Base-by-base conservation (phyloP, 805 yeast species). In the Candida patagonica region DNA sequence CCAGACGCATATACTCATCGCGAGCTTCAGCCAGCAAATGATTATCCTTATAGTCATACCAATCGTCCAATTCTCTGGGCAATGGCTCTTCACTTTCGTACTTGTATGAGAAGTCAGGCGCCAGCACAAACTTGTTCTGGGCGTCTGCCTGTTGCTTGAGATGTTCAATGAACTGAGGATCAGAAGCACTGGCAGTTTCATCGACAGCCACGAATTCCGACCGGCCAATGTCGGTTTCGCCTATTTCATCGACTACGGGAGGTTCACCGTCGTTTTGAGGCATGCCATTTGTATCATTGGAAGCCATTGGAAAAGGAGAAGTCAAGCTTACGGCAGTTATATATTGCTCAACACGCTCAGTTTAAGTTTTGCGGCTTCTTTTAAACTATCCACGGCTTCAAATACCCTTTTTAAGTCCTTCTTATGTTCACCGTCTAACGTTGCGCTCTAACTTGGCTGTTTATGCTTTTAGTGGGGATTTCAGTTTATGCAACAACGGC, bases 31-130 rank as follows among this genome's bases (percentile, higher is more conserved):
- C 42, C n/a, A 56, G 36, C 13, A 44, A 24, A 16, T 27, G 37
- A 24, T 45, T 42, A 33, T 55, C 53, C 19, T 41, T 34, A 38
- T 54, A 55, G 2, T 50, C 51, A 46, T 70, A 73, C 77, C 77
- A 72, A 26, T 68, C 67, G 7, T 65, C 61, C 12, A 73, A 37
- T 45, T 76, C 81, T 1, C 55, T 54, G 10, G 45, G 43, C 13
- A 73, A 53, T 1, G 52, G 42, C 9, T 62, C 59, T 1, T 53
- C 49, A 37, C 71, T 74, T 4, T 53, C 35, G 42, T 62, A 65
- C 3, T 58, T 52, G 58, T 71, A 78, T 5, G 65, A 57, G 5
- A 76, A 53, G 24, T 62, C 63, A 0, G 78, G 74, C 40, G 57
- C 60, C 12, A 65, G 58, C 31, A 35, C 32, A 27, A 30, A 35